Percentiles rank a stretch among this genome's conserved stretches.
Evolutionary conservation across 139 green algal species (phyloP).

Genomic region (Haematococcus sp.): DNA sequence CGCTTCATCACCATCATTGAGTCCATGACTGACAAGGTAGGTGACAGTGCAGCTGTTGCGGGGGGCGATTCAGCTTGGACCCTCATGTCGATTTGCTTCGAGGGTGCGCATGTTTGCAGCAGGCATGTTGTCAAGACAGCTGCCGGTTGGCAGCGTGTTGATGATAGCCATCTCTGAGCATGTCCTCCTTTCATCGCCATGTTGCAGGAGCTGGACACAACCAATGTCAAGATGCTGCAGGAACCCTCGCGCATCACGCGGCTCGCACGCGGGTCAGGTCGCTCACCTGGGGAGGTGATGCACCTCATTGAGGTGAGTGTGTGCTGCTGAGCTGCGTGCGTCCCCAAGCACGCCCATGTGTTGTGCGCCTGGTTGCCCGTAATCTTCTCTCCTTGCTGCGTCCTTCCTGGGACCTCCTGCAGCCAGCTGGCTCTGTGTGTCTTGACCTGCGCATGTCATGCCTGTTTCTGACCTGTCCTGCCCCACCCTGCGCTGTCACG

Average conservation of each 20-base stretch:
- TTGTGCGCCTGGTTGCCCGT: too few relatives aligned
- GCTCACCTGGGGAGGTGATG: constrained; percentile 19
- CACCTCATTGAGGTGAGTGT: constrained; percentile 16
- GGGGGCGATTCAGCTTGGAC: background rate
- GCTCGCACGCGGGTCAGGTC: constrained; percentile 54
- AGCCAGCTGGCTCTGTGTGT: too few relatives aligned
- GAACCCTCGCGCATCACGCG: constrained; percentile 53
- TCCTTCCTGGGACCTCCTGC: background rate
- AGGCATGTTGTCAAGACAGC: background rate
- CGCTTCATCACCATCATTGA: constrained; percentile 95
- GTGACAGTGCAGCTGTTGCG: constrained; percentile 48
- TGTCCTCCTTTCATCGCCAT: too few relatives aligned
- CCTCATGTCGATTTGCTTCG: constrained; percentile 11
- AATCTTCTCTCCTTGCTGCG: too few relatives aligned
- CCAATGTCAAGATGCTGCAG: constrained; percentile 62
- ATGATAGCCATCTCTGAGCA: too few relatives aligned
- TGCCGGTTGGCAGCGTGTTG: too few relatives aligned
- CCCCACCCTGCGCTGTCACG: background rate
- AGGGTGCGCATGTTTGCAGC: background rate
- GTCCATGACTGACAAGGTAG: constrained; percentile 76
- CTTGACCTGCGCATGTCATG: too few relatives aligned
- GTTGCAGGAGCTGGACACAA: constrained; percentile 52
- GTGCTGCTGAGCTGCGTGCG: background rate
- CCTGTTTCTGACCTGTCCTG: too few relatives aligned
- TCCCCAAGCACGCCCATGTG: too few relatives aligned